These are phyloP conservation scores for Epichloe bromicola DNA, from an alignment of 2,329 filamentous ascomycete species.

Conservation along the genomic window DNA sequence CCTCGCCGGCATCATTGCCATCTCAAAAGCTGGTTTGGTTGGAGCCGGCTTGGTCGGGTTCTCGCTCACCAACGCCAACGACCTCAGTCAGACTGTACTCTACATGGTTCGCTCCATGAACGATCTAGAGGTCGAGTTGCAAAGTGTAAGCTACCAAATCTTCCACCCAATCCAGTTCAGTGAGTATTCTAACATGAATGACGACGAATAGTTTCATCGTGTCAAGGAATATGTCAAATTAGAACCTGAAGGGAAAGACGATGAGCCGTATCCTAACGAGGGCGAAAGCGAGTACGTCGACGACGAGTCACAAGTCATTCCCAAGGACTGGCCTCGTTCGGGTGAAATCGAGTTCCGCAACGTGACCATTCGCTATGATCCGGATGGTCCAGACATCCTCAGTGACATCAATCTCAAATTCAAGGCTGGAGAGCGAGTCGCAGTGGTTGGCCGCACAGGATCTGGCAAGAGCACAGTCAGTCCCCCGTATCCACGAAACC, in stretches of 20 bases:
- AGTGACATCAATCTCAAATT: slow-evolving; percentile 37
- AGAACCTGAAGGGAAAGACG: slow-evolving; percentile 30
- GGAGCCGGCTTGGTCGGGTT: slow-evolving; percentile 42
- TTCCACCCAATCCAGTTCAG: too few relatives aligned
- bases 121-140: slow-evolving; percentile 43
- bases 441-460: slow-evolving; percentile 68
- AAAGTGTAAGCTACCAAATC: slow-evolving; percentile 24
- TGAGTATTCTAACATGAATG: too few relatives aligned
- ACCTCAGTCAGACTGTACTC: slow-evolving; percentile 38
- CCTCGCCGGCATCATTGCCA: slow-evolving; percentile 38
- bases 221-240: slow-evolving; percentile 36
- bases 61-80: slow-evolving; percentile 44
- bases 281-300: slow-evolving; percentile 28
- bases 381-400: slow-evolving; percentile 34
- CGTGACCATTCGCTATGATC: slow-evolving; percentile 35
- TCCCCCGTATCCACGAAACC: slow-evolving; percentile 1
- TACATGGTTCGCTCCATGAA: slow-evolving; percentile 40
- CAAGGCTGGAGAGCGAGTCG: slow-evolving; percentile 59
- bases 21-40: slow-evolving; percentile 31
- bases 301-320: slow-evolving; percentile 23
- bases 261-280: slow-evolving; percentile 25
- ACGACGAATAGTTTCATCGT: slow-evolving; percentile 27
- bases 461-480: slow-evolving; percentile 71
- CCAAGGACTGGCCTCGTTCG: slow-evolving; percentile 30
- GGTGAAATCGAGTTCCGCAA: slow-evolving; percentile 39